These are phyloP conservation scores for Jaenimonas drosophilae DNA, from an alignment of 208 protist species.

Conservation along the genomic window DNA sequence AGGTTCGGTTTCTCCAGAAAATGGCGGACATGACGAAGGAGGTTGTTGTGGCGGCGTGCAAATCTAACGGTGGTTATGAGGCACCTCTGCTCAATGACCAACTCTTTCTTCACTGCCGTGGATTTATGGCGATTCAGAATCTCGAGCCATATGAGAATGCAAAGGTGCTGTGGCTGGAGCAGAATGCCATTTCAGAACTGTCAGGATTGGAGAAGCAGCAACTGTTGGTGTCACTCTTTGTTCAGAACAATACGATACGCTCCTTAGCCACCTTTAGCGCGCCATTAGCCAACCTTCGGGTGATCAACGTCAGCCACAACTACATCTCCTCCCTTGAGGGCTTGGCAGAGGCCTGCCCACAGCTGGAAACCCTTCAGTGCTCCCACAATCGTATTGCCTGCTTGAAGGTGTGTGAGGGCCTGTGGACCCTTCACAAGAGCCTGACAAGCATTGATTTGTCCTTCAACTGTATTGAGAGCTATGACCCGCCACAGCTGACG, in stretches of 20 bases:
- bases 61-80: slow-evolving; percentile 79
- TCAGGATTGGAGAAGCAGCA: slow-evolving; percentile 62
- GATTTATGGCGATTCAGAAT: slow-evolving; percentile 83
- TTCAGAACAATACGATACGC: slow-evolving; percentile 91
- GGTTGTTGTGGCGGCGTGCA: slow-evolving; percentile 71
- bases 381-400: slow-evolving; percentile 34
- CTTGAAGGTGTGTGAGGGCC: slow-evolving; percentile 46
- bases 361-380: slow-evolving; percentile 42
- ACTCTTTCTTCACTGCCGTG: slow-evolving; percentile 89
- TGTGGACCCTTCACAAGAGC: slow-evolving; percentile 51
- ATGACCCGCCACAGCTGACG: slow-evolving; percentile 3
- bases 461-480: slow-evolving; percentile 77
- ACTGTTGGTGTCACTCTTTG: slow-evolving; percentile 80
- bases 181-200: slow-evolving; percentile 86
- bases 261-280: slow-evolving; percentile 33
- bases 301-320: slow-evolving; percentile 73
- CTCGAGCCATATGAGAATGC: slow-evolving; percentile 78
- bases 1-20: too few species aligned
- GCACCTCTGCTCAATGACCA: slow-evolving; percentile 81
- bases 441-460: slow-evolving; percentile 90
- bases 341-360: slow-evolving; percentile 8
- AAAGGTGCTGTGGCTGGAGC: slow-evolving; percentile 92
- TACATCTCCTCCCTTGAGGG: slow-evolving; percentile 36
- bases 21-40: slow-evolving; percentile 81
- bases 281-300: slow-evolving; percentile 60